These are phyloP conservation scores for Coelastrella sp. DNA, from an alignment of 139 green algal genomes.

Conservation along the genomic window DNA sequence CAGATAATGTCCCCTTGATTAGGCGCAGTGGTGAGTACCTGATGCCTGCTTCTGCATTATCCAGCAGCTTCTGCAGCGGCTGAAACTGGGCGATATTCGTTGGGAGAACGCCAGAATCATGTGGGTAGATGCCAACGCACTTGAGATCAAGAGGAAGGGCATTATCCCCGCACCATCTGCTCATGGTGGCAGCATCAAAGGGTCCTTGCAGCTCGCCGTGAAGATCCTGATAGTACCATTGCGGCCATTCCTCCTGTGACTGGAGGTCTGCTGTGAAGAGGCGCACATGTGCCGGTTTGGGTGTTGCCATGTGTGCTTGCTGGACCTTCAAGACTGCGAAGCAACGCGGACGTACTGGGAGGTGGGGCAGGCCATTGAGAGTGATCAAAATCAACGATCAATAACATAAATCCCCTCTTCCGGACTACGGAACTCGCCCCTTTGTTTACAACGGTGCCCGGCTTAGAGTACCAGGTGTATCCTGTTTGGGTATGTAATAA, in stretches of 20 bases:
- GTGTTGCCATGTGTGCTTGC: neutral
- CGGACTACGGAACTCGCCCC: too few species aligned
- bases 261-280: slow-evolving; percentile 42
- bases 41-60: slow-evolving; percentile 14
- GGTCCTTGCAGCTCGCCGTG: slow-evolving; percentile 41
- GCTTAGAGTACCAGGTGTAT: neutral
- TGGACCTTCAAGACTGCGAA: neutral
- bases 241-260: slow-evolving; percentile 20
- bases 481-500: neutral
- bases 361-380: neutral
- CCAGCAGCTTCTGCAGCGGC: slow-evolving; percentile 36
- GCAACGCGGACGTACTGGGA: neutral
- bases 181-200: slow-evolving; percentile 44
- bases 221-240: slow-evolving; percentile 48
- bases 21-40: slow-evolving; percentile 33
- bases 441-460: neutral
- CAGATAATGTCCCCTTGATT: neutral
- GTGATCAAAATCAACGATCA: too few species aligned
- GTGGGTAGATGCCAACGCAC: neutral
- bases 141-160: slow-evolving; percentile 38
- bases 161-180: slow-evolving; percentile 15
- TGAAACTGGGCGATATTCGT: slow-evolving; percentile 18
- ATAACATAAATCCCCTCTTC: too few species aligned
- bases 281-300: neutral
- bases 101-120: neutral